Conservation (phyloP, 2,329 filamentous ascomycete species). For the Drechslerella stenobrocha region DNA sequence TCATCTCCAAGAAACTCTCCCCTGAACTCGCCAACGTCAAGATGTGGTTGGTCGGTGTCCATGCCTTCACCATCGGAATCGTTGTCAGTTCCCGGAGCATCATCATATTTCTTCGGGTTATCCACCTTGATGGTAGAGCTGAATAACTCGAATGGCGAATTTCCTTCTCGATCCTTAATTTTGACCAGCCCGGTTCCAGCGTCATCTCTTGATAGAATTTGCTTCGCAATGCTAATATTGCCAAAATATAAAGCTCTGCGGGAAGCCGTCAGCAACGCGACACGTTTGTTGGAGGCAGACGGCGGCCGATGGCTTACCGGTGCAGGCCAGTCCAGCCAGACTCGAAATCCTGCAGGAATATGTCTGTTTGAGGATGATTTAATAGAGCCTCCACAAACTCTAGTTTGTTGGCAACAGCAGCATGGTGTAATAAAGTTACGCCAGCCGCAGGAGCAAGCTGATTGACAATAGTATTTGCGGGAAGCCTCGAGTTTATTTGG, state of each 20-base stretch:
- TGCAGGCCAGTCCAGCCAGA: constrained; percentile 97
- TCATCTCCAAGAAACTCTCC: constrained; percentile 69
- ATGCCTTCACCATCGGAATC: constrained; percentile 57
- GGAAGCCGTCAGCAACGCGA: neutral
- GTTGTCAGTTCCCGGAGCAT: constrained; percentile 61
- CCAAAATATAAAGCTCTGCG: constrained; percentile 52
- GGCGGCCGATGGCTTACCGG: constrained; percentile 59
- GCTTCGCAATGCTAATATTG: constrained; percentile 63
- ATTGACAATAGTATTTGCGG: constrained; percentile 65
- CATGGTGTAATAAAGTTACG: constrained; percentile 76
- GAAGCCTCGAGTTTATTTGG: constrained; percentile 84
- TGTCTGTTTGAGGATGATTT: constrained; percentile 77
- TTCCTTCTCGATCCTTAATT: constrained; percentile 84
- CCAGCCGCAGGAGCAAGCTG: constrained; percentile 44
- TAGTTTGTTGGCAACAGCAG: constrained; percentile 70
- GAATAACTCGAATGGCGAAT: constrained; percentile 87
- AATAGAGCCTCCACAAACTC: constrained; percentile 78
- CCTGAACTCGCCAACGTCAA: constrained; percentile 54
- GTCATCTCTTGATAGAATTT: constrained; percentile 77
- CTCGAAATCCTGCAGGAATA: constrained; percentile 84
- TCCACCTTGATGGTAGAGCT: constrained; percentile 79
- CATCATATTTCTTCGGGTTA: constrained; percentile 54
- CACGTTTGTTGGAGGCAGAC: constrained; percentile 66
- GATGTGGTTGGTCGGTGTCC: constrained; percentile 45
- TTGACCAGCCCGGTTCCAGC: constrained; percentile 64